Conservation (phyloP, 2,329 filamentous ascomycete genomes). For the Thermoascus crustaceus region DNA sequence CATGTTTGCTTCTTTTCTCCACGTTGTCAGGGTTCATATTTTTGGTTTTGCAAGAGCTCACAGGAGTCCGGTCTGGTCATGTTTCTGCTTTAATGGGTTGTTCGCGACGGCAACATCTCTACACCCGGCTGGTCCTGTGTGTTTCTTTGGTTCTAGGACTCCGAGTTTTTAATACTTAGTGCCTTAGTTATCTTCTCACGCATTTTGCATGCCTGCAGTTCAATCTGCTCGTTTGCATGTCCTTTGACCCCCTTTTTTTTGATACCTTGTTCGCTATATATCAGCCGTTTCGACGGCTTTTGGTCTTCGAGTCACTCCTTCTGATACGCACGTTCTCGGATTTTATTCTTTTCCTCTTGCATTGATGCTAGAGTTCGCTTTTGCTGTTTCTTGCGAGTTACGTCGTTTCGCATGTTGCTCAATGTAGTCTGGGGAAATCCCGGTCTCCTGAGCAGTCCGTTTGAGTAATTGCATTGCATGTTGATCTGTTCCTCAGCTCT, state of each 20-base stretch:
- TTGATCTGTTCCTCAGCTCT: neutral
- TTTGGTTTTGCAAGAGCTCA: constrained; percentile 28
- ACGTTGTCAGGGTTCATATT: constrained; percentile 19
- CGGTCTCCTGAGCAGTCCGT: neutral
- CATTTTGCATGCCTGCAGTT: too few relatives aligned
- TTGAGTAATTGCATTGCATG: neutral
- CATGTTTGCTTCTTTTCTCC: constrained; percentile 22
- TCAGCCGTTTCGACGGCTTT: constrained; percentile 4
- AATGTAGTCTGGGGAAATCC: too few relatives aligned
- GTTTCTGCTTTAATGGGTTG: constrained; percentile 30
- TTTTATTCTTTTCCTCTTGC: constrained; percentile 10
- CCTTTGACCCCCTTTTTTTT: constrained; percentile 14
- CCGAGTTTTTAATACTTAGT: constrained; percentile 26
- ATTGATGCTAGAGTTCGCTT: constrained; percentile 3
- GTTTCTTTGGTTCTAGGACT: constrained; percentile 31
- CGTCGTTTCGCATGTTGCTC: too few relatives aligned
- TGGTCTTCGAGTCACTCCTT: constrained; percentile 4
- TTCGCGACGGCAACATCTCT: constrained; percentile 29
- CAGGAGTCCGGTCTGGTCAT: constrained; percentile 38
- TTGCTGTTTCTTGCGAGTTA: neutral
- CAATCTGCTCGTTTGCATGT: constrained; percentile 17
- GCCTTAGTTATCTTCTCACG: constrained; percentile 23
- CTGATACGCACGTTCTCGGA: constrained; percentile 9
- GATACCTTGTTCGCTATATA: constrained; percentile 26
- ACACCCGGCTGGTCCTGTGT: constrained; percentile 42